Evolutionary conservation across 139 green algal genomes (phyloP).

Genomic region (Raphidocelis subcapitata): DNA sequence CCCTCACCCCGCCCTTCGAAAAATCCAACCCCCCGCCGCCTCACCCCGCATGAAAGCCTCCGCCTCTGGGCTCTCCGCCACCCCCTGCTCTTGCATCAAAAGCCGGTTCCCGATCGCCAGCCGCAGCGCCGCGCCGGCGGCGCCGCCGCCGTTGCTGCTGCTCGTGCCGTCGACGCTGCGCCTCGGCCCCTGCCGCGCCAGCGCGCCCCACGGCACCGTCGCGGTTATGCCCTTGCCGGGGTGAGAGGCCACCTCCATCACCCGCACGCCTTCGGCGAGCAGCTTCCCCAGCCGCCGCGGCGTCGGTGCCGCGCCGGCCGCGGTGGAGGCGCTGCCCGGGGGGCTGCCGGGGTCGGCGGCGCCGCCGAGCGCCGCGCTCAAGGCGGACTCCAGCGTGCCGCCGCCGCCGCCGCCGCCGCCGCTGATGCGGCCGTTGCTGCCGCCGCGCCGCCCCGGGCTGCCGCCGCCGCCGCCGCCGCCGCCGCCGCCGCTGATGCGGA

Average conservation of each 20-base stretch:
- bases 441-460: background rate
- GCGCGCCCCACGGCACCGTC: background rate
- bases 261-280: background rate
- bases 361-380: background rate
- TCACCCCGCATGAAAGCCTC: conserved; percentile 53
- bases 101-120: conserved; percentile 73
- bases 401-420: background rate
- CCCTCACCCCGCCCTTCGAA: too few relatives aligned
- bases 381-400: background rate
- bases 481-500: conserved; percentile 2
- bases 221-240: conserved; percentile 31
- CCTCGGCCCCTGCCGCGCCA: conserved; percentile 22
- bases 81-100: conserved; percentile 64
- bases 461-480: conserved; percentile 8
- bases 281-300: background rate
- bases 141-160: background rate
- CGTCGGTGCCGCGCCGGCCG: background rate
- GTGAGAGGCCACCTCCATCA: conserved; percentile 13
- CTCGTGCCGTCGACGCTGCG: background rate
- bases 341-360: background rate
- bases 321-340: background rate
- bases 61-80: conserved; percentile 44
- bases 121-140: conserved; percentile 16
- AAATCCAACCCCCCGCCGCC: too few relatives aligned
- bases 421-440: background rate